A percentile compares a stretch with the other conserved stretches of the same genome.
Evolutionary conservation across 495 filamentous ascomycete species (phyloP).

Genomic region (Letharia columbiana): DNA sequence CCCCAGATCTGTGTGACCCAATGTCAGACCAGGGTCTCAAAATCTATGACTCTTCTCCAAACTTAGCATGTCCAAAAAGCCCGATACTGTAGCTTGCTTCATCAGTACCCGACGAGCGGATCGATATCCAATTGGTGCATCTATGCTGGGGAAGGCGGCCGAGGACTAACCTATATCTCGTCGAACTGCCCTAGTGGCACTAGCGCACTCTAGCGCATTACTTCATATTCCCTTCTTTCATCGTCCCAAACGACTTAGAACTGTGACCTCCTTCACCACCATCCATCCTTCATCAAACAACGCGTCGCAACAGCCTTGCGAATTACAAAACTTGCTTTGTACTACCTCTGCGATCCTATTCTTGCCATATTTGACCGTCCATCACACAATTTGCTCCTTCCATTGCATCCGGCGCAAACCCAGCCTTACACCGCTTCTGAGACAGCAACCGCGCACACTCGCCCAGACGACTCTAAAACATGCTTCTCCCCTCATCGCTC

Average conservation of each 20-base stretch:
- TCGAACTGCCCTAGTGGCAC: slow-evolving; percentile 1
- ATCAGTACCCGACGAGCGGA: background rate
- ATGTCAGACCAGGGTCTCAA: background rate
- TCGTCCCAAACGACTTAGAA: slow-evolving; percentile 4
- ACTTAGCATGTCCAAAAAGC: background rate
- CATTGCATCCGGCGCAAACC: slow-evolving; percentile 19
- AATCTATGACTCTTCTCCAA: slow-evolving; percentile 3
- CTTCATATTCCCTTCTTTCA: background rate
- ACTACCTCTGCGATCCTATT: slow-evolving; percentile 7
- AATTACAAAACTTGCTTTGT: background rate
- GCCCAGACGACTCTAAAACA: slow-evolving; percentile 26
- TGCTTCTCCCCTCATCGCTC: slow-evolving; percentile 66
- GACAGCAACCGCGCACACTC: background rate
- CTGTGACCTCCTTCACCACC: slow-evolving; percentile 4
- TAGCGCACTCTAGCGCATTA: slow-evolving; percentile 6
- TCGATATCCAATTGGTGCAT: background rate
- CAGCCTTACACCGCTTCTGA: slow-evolving; percentile 8
- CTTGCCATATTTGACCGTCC: background rate
- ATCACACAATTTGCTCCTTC: background rate
- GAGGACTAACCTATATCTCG: background rate
- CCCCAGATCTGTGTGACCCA: background rate
- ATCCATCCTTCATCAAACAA: slow-evolving; percentile 9
- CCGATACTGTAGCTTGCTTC: background rate
- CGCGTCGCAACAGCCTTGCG: slow-evolving; percentile 11
- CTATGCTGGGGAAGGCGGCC: background rate